Base-by-base conservation (phyloP, 129 eudicot genomes). In the Logfia minima region DNA sequence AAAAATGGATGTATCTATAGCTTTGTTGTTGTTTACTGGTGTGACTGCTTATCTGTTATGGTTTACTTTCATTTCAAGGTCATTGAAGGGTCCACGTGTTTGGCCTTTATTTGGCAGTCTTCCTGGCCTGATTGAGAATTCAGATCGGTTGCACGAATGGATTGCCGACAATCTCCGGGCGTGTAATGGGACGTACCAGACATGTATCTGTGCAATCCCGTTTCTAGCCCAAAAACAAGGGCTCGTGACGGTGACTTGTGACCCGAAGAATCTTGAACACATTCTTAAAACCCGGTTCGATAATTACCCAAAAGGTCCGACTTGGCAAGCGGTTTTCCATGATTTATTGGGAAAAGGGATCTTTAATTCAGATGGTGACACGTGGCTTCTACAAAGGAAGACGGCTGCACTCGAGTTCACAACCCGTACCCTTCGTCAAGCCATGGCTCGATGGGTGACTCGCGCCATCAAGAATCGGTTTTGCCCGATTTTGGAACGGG, bases 281-380 rank as follows among this genome's bases (percentile, higher is more conserved):
- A 92, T 92, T 4, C 70, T 92, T 39, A 92, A 92, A 67, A 82
- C 92, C 53, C 81, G 90, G 80, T 89, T 89, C 58, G 95, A 89
- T 37, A 92, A 92, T 65, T 92, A 92, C 82, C 97, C 97, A 0
- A 92, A 92, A 41, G 97, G 97, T 11, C 97, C 97, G 37, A 89
- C 97, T 11, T 92, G 97, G 97, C 97, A 92, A 32, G 97, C 96
- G 5, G 97, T 89, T 16, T 92, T 92, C 68, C 97, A 92, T 70
- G 97, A 92, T 69, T 75, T 92, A 0, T 82, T 92, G 1, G 97
- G 97, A 3, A 82, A 87, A 43, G 97, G 97, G 70, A 92, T 92
- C 79, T 92, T 92, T 75, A 92, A 92, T 66, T 89, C 97, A 0
- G 97, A 92, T 48, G 97, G 97, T 7, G 92, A 92, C 81, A 92